phyloP scores from a whole-genome alignment of 352 stramenopile species.

The Phytophthora citricola region DNA sequence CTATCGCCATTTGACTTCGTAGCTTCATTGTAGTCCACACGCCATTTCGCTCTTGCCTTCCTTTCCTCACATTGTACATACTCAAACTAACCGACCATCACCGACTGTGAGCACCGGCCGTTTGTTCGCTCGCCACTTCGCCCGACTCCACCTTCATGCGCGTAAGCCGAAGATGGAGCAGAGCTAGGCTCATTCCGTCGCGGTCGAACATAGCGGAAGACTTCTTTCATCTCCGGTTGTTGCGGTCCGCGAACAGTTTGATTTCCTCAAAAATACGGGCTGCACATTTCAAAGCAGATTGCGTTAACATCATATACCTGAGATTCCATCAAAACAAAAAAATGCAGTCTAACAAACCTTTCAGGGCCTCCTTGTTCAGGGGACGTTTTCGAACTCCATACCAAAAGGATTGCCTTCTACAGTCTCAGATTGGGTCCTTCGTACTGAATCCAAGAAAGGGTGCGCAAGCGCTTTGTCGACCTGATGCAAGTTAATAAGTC shows the following conservation, averaged over 20 bases:
- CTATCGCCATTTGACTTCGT: conserved; percentile 35
- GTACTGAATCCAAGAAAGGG: conserved; percentile 84
- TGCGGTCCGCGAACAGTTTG: conserved; percentile 78
- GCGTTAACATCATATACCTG: conserved; percentile 7
- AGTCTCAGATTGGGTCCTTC: conserved; percentile 72
- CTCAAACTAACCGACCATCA: conserved; percentile 41
- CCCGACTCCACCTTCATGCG: conserved; percentile 19
- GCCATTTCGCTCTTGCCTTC: conserved; percentile 44
- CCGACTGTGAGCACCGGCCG: conserved; percentile 23
- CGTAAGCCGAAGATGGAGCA: conserved; percentile 16
- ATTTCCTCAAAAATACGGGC: conserved; percentile 90
- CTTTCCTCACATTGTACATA: conserved; percentile 51
- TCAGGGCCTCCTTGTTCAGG: conserved; percentile 86
- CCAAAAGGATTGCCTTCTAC: conserved; percentile 81
- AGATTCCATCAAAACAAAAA: not conserved
- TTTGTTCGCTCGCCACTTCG: conserved; percentile 25
- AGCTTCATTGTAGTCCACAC: conserved; percentile 50
- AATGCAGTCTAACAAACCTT: conserved; percentile 52
- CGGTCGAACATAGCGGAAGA: conserved; percentile 34
- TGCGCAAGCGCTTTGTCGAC: conserved; percentile 86
- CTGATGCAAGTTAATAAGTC: conserved; percentile 30
- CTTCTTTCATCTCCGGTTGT: conserved; percentile 72
- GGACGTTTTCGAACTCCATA: conserved; percentile 92
- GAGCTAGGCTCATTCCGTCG: conserved; percentile 20
- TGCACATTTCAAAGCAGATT: conserved; percentile 27